Base-by-base conservation (phyloP, 2,329 filamentous ascomycete genomes). In the Pestalotiopsis sp. region DNA sequence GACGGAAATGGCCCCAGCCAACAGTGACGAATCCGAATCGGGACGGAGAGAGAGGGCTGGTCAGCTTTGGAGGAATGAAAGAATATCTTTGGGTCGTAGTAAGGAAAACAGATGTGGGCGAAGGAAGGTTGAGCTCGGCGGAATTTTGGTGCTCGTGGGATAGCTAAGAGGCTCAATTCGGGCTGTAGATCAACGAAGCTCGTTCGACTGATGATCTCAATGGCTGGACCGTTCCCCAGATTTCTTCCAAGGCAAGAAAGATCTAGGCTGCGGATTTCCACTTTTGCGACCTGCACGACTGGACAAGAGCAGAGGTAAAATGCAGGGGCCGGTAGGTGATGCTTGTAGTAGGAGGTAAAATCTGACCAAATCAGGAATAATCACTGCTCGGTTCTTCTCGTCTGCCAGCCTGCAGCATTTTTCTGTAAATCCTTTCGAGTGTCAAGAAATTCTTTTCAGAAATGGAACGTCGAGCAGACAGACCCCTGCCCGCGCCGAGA, bases 151-250 rank as follows among this genome's bases (percentile, higher is more conserved):
- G 7, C 17, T n/a, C 17, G 45, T 52, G 20, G 45, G 20, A 52
- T 17, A 17, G 23, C 17, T n/a, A 52, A 52, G 45, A 52, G 45
- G 45, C 45, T 52, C 45, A 52, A 52, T 52, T n/a, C 61, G 27
- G 61, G 27, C n/a, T 36, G 61, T 52, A 45, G 41, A 65, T 38
- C 49, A 56, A 49, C 61, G 12, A 45, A 45, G 49, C 45, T 52
- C 63, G 63, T 56, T 13, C 36, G 45, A 57, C 23, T 57, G 63
- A 65, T 65, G 63, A 65, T 65, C 36, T 65, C 63, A 65, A 65
- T 65, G 63, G 63, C 63, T 65, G 63, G 49, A 14, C 63, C 27
- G 45, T 65, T 65, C 63, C 63, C 63, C 63, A 65, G 63, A 65
- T 65, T 65, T 65, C 36, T 65, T 57, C 63, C 41, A 65, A 57